Percentiles rank a stretch among this genome's conserved stretches.
phyloP scores from a whole-genome alignment of 495 filamentous ascomycete species.

The Penicillium simplicissimum region DNA sequence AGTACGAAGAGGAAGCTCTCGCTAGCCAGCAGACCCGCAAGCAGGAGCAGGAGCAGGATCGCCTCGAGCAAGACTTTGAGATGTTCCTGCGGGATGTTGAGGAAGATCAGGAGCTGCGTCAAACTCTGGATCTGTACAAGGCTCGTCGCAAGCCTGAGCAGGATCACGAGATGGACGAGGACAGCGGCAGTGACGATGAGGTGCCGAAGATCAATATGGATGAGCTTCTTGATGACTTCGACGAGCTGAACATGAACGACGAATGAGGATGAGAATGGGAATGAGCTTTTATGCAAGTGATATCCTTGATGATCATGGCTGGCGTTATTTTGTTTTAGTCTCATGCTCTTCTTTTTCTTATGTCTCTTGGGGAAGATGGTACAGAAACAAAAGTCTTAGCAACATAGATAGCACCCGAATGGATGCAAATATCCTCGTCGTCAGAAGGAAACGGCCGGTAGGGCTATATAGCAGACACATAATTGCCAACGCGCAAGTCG shows the following conservation, averaged over 20 bases:
- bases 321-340: slow-evolving; percentile 27
- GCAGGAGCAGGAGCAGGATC: slow-evolving; percentile 68
- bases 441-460: not conserved
- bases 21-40: slow-evolving; percentile 52
- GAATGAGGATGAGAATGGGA: slow-evolving; percentile 19
- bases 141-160: slow-evolving; percentile 40
- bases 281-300: slow-evolving; percentile 20
- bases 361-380: not conserved
- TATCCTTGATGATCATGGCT: slow-evolving; percentile 36
- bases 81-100: slow-evolving; percentile 96
- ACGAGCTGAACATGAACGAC: slow-evolving; percentile 69
- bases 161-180: slow-evolving; percentile 67
- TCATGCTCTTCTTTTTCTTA: slow-evolving; percentile 11
- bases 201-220: slow-evolving; percentile 78
- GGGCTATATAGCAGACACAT: too few species aligned
- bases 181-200: slow-evolving; percentile 62
- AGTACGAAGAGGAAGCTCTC: slow-evolving; percentile 69
- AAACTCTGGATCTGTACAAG: slow-evolving; percentile 86
- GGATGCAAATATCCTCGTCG: not conserved
- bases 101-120: slow-evolving; percentile 85
- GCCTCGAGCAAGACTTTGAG: slow-evolving; percentile 89
- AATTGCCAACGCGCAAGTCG: not conserved
- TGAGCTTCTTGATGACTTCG: slow-evolving; percentile 86
- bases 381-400: slow-evolving; percentile 7
- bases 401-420: slow-evolving; percentile 6